A percentile compares a stretch with the other conserved stretches of the same genome.
Evolutionary conservation across 345 rosid species (phyloP).

Genomic region (Draba incana): DNA sequence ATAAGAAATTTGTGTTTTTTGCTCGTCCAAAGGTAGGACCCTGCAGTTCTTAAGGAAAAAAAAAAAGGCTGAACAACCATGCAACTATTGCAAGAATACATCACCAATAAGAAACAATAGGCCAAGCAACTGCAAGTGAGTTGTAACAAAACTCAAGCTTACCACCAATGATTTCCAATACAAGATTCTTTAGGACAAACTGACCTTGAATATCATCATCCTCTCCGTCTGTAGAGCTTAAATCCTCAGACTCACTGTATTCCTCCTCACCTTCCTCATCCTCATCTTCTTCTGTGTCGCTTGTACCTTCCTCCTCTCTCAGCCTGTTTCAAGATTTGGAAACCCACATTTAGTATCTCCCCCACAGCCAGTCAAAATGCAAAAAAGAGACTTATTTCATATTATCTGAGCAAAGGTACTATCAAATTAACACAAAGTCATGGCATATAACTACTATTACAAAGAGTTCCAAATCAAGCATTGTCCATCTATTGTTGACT

Average conservation of each 20-base stretch:
- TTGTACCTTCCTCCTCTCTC: conserved; percentile 62
- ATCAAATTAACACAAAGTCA: conserved; percentile 1
- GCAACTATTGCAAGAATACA: conserved; percentile 24
- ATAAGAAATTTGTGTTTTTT: no score
- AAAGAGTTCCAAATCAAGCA: conserved; percentile 13
- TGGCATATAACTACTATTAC: not conserved
- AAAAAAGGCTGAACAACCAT: conserved; percentile 10
- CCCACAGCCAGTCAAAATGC: not conserved
- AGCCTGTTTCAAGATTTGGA: conserved; percentile 40
- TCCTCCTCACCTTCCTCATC: conserved; percentile 43
- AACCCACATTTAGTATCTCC: conserved; percentile 7
- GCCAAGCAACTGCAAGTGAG: conserved; percentile 4
- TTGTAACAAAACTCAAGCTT: not conserved
- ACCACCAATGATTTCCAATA: not conserved
- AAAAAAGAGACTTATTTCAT: conserved; percentile 2
- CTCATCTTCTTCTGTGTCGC: conserved; percentile 59
- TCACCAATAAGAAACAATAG: conserved; percentile 18
- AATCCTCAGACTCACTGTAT: no score
- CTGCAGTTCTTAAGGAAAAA: no score
- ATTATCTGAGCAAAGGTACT: not conserved
- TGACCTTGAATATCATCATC: conserved; percentile 47
- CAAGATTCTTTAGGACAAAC: not conserved
- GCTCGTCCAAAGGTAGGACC: no score
- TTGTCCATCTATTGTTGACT: no score
- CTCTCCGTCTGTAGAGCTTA: conserved; percentile 43